Evolutionary conservation across 179 eudicot genomes (phyloP).

Genomic region (Actinidia polygama): DNA sequence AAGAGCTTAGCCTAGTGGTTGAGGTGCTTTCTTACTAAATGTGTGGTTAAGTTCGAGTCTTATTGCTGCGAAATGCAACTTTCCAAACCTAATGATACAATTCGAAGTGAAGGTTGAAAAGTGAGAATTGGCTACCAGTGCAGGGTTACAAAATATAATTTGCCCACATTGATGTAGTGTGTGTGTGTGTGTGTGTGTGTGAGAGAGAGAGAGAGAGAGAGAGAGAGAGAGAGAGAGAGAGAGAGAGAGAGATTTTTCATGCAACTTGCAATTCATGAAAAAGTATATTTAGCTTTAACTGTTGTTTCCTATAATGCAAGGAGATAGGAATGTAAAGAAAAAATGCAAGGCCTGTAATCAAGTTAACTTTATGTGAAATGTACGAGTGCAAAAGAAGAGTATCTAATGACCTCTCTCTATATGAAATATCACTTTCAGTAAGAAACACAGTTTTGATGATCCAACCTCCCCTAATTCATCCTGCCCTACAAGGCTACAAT

Average conservation of each 20-base stretch:
- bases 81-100: too few species aligned
- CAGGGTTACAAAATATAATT: too few species aligned
- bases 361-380: too few species aligned
- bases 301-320: not conserved
- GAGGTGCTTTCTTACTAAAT: too few species aligned
- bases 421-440: not conserved
- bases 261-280: not conserved
- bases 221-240: slow-evolving; percentile 11
- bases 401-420: not conserved
- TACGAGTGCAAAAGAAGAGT: not conserved
- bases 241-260: not conserved
- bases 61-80: too few species aligned
- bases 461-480: not conserved
- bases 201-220: slow-evolving; percentile 9
- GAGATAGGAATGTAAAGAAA: not conserved
- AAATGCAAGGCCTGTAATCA: not conserved
- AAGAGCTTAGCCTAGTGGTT: too few species aligned
- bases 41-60: too few species aligned
- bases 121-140: too few species aligned
- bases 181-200: too few species aligned
- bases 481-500: not conserved
- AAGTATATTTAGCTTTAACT: not conserved
- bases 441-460: not conserved
- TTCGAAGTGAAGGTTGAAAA: not conserved
- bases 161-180: too few species aligned